phyloP scores from a whole-genome alignment of 768 basidiomycete genomes.

The Tulasnella sp. region DNA sequence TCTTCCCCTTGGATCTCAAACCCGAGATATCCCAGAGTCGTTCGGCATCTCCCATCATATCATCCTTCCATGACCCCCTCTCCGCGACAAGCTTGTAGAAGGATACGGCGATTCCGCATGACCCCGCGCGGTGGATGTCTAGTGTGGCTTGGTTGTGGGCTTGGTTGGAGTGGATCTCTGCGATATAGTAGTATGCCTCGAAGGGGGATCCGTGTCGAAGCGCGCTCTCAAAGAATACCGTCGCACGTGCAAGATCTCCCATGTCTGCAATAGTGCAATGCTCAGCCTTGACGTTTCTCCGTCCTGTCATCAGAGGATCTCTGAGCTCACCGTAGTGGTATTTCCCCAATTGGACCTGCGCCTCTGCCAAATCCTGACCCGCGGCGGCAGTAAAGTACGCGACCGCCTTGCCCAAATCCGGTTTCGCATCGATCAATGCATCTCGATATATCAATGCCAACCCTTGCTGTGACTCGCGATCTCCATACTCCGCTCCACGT shows the following conservation, averaged over 20 bases:
- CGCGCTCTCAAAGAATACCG: constrained; percentile 70
- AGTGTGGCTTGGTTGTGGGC: constrained; percentile 32
- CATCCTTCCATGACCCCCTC: constrained; percentile 75
- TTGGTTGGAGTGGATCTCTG: constrained; percentile 59
- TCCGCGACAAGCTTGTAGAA: constrained; percentile 91
- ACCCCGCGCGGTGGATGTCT: constrained; percentile 32
- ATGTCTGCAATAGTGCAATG: too few relatives aligned
- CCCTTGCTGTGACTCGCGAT: constrained; percentile 81
- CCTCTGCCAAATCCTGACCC: constrained; percentile 80
- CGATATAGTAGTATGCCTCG: constrained; percentile 91
- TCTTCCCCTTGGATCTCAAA: constrained; percentile 24
- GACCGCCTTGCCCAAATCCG: constrained; percentile 53
- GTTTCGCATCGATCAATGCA: constrained; percentile 58
- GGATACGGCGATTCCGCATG: constrained; percentile 81
- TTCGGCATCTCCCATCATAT: constrained; percentile 73
- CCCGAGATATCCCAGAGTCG: constrained; percentile 42
- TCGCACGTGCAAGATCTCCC: constrained; percentile 56
- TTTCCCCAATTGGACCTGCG: constrained; percentile 84
- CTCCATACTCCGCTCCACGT: constrained; percentile 65
- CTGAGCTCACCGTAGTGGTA: constrained; percentile 51
- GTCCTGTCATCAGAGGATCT: too few relatives aligned
- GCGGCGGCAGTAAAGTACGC: constrained; percentile 67
- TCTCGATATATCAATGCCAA: constrained; percentile 90
- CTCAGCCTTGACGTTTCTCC: too few relatives aligned
- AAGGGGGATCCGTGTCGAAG: constrained; percentile 81